Base-by-base conservation (phyloP, 495 filamentous ascomycete genomes). In the Penicillium turbatum region DNA sequence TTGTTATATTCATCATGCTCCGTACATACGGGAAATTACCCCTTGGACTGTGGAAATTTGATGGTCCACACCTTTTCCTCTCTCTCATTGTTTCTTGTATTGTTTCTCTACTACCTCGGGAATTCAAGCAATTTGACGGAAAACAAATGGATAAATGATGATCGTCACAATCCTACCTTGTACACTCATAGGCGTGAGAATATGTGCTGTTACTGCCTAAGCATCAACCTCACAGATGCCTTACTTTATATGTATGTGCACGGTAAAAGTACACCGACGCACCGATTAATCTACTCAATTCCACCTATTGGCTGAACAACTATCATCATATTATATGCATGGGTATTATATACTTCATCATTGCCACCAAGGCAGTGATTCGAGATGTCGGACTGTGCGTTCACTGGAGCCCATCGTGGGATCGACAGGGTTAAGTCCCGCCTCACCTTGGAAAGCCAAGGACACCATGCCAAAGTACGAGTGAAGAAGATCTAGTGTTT, bases 401-500 rank as follows among this genome's bases (percentile, higher is more conserved):
- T 69, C 55, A 44, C 84, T 88, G 34, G 88, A 72, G 57, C 88
- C 91, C 36, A 92, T 65, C 6, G 77, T 76, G 10, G 86, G 73
- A 66, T 95, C 89, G n/a, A 90, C 72, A 16, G 62, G 57, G 30
- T 76, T 79, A 26, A 92, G 53, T 0, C 84, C 73, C 47, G 73
- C 64, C 75, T 88, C 82, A 8, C 78, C 78, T 68, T 90, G 79
- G 12, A 81, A 79, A 0, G 83, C 84, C 19, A 98, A 72, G 3
- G 85, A 84, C 0, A 90, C 84, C 34, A 97, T 79, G 3, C 92
- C 93, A 47, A 97, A 83, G 67, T 88, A 96, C 1, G 86, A 87
- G 62, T 98, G 93, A 57, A 95, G 85, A 24, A 97, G 79, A 71
- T 98, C 93, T 74, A 39, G 6, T 17, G 40, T 31, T 53, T 51